Evolutionary conservation across 768 basidiomycete genomes (phyloP).

Genomic region (Exidia glandulosa): DNA sequence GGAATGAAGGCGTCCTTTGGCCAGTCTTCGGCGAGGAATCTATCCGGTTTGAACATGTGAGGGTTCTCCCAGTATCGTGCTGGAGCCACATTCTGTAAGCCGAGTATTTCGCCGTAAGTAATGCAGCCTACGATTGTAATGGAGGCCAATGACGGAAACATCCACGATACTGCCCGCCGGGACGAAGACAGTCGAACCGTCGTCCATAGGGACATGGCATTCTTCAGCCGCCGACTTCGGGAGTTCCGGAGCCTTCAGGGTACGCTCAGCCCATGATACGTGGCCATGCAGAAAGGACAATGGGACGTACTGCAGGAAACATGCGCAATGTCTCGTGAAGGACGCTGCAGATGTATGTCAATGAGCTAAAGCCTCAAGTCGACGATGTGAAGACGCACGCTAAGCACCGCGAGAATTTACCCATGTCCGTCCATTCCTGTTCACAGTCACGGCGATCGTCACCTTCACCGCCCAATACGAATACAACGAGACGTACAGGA

Average conservation of each 20-base stretch:
- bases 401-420: too few relatives aligned
- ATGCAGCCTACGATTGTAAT: conserved; percentile 4
- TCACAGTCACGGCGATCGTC: too few relatives aligned
- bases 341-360: too few relatives aligned
- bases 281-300: not conserved
- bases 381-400: too few relatives aligned
- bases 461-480: too few relatives aligned
- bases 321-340: conserved; percentile 40
- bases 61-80: conserved; percentile 49
- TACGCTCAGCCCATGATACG: not conserved
- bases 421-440: too few relatives aligned
- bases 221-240: conserved; percentile 17
- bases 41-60: conserved; percentile 31
- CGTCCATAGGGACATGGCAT: conserved; percentile 10
- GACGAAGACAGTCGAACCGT: conserved; percentile 3
- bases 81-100: conserved; percentile 9
- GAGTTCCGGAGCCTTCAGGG: conserved; percentile 10
- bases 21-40: conserved; percentile 40
- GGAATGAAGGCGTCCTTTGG: conserved; percentile 43
- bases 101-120: not conserved
- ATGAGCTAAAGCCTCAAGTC: not conserved
- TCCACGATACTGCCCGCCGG: not conserved
- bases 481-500: conserved; percentile 16
- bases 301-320: conserved; percentile 31
- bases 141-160: not conserved